Evolutionary conservation across 805 yeast species (phyloP).

Genomic region (Candida quercuum): DNA sequence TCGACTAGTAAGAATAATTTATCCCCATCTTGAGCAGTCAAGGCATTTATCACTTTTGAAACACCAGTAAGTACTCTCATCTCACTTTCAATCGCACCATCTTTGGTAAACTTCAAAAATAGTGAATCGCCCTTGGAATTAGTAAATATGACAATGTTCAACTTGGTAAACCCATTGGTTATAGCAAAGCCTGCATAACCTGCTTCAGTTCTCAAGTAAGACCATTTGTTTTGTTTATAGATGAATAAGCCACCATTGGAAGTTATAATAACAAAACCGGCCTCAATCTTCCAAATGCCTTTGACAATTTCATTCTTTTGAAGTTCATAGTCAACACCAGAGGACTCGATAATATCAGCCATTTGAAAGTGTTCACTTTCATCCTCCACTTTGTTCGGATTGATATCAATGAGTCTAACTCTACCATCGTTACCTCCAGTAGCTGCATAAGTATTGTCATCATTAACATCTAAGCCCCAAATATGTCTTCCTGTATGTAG

Average conservation of each 20-base stretch:
- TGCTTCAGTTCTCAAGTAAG: slow-evolving; percentile 14
- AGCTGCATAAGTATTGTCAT: slow-evolving; percentile 44
- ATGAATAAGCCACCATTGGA: slow-evolving; percentile 51
- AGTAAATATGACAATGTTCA: slow-evolving; percentile 30
- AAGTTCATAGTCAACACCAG: slow-evolving; percentile 22
- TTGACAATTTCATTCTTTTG: slow-evolving; percentile 53
- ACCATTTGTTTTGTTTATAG: slow-evolving; percentile 24
- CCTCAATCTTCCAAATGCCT: slow-evolving; percentile 45
- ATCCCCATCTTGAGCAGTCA: slow-evolving; percentile 27
- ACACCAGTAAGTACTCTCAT: slow-evolving; percentile 23
- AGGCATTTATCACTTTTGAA: slow-evolving; percentile 46
- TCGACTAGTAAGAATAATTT: slow-evolving; percentile 43
- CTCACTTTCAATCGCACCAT: slow-evolving; percentile 26
- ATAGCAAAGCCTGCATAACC: slow-evolving; percentile 35
- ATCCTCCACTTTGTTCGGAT: slow-evolving; percentile 26
- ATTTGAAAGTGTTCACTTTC: slow-evolving; percentile 26
- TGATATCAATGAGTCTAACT: slow-evolving; percentile 56
- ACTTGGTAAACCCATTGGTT: slow-evolving; percentile 34
- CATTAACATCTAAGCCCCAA: slow-evolving; percentile 70
- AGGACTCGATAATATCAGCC: slow-evolving; percentile 27
- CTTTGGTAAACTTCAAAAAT: slow-evolving; percentile 34
- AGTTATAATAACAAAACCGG: slow-evolving; percentile 48
- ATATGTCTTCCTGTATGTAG: slow-evolving; percentile 82
- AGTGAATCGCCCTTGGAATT: slow-evolving; percentile 38
- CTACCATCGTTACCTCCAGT: slow-evolving; percentile 96